phyloP scores from a whole-genome alignment of 2,329 filamentous ascomycete species.

The Alternaria infectoria region DNA sequence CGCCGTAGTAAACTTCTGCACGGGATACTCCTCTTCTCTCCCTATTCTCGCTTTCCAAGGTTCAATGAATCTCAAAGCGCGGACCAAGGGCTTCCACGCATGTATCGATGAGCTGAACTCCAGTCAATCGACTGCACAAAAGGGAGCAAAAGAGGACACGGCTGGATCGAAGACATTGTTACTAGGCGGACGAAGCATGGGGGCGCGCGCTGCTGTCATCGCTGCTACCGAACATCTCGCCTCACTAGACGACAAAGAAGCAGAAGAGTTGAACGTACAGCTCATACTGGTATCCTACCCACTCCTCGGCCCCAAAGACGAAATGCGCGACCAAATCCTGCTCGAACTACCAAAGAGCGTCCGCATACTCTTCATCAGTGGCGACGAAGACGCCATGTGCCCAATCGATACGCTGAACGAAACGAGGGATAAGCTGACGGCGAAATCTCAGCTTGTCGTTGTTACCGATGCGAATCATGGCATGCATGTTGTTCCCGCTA shows the following conservation, averaged over 20 bases:
- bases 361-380: conserved; percentile 50
- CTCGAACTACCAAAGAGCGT: conserved; percentile 36
- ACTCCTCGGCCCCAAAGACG: conserved; percentile 44
- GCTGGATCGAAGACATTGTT: neutral
- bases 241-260: neutral
- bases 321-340: conserved; percentile 49
- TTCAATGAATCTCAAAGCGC: conserved; percentile 49
- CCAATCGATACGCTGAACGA: conserved; percentile 25
- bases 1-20: conserved; percentile 49
- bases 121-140: neutral
- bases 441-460: conserved; percentile 43
- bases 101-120: conserved; percentile 35
- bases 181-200: conserved; percentile 54
- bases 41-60: conserved; percentile 50
- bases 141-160: too few species aligned
- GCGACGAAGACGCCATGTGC: conserved; percentile 37
- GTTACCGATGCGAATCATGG: conserved; percentile 51
- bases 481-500: conserved; percentile 45
- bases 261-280: conserved; percentile 2
- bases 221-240: conserved; percentile 24
- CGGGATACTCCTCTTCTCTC: conserved; percentile 34
- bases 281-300: conserved; percentile 53
- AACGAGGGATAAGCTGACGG: conserved; percentile 48
- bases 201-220: conserved; percentile 51
- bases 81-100: conserved; percentile 47